phyloP scores from a whole-genome alignment of 2,329 filamentous ascomycete species.

The Trichophaea hybrida region DNA sequence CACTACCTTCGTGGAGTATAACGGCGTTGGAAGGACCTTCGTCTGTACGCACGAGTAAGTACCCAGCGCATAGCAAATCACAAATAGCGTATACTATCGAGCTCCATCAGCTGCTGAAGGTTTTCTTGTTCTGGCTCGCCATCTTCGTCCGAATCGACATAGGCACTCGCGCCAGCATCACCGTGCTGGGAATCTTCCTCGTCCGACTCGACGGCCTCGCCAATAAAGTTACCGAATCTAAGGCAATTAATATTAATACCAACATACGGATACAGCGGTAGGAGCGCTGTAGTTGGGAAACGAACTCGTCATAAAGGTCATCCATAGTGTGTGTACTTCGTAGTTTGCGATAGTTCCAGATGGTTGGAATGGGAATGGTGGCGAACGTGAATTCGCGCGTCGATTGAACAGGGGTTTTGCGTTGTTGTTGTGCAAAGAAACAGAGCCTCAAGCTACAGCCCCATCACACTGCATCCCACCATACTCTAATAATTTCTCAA shows the following conservation, averaged over 20 bases:
- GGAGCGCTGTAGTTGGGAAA: conserved; percentile 5
- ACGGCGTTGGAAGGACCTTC: conserved; percentile 89
- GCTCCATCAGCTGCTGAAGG: conserved; percentile 80
- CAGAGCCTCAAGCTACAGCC: too few species aligned
- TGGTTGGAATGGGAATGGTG: neutral
- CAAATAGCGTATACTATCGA: conserved; percentile 48
- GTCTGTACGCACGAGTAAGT: conserved; percentile 35
- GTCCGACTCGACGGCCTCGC: conserved; percentile 64
- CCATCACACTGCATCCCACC: neutral
- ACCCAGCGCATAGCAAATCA: neutral
- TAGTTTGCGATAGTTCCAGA: neutral
- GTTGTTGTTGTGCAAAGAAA: neutral
- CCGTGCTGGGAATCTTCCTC: conserved; percentile 67
- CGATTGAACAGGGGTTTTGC: neutral
- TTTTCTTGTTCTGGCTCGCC: conserved; percentile 47
- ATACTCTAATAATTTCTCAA: neutral
- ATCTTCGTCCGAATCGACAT: conserved; percentile 59
- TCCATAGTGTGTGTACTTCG: conserved; percentile 47
- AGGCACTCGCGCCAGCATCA: conserved; percentile 63
- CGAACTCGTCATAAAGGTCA: conserved; percentile 90
- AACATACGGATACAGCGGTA: neutral
- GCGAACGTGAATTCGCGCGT: neutral
- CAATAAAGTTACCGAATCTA: conserved; percentile 97
- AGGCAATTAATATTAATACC: neutral
- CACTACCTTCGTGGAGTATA: conserved; percentile 62